Evolutionary conservation across 2,329 filamentous ascomycete species (phyloP), one percentile per base, ranked within the genome.

Genomic region (Chalaropsis thielavioides): DNA sequence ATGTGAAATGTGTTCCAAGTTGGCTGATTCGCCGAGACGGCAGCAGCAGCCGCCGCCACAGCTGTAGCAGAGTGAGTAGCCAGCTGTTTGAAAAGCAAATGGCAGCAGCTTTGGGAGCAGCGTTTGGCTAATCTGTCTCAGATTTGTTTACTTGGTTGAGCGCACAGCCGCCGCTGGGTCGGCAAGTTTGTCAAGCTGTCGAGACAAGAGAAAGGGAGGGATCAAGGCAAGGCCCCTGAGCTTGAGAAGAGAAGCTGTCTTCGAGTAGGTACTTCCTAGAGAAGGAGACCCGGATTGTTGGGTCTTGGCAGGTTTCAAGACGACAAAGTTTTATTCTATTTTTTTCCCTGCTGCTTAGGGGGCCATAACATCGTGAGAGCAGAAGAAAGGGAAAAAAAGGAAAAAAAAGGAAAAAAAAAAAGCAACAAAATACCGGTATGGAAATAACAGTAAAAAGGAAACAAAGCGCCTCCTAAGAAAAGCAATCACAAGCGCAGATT

Each of bases 271-370:
- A n/a, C n/a, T n/a, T n/a, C n/a, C n/a, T n/a, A n/a, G n/a, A n/a
- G n/a, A n/a, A n/a, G n/a, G n/a, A n/a, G n/a, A n/a, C 31, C 51
- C 51, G n/a, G 51, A 10, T 58, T 35, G 13, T 35, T 19, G 51
- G 51, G 51, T 58, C 51, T 58, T 58, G 51, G 51, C 51, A 58
- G 51, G 51, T 58, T 58, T 58, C 51, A 10, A 58, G 27, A 35
- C 15, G 17, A 19, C 3, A 38, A 58, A 31, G 51, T 58, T 35
- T 58, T 58, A 27, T 58, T 38, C 4, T 17, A 24, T 19, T 56
- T 8, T 17, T 19, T 56, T 8, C 19, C 24, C 3, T 35, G 17
- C 11, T 56, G 13, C 17, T 15, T 38, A 35, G 51, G 17, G 41
- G 15, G 17, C 13, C 41, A 43, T 13, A n/a, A 11, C 17, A 56